Evolutionary conservation across 345 rosid genomes (phyloP), one percentile per base, ranked within the genome.

Genomic region (Citrus maxima): DNA sequence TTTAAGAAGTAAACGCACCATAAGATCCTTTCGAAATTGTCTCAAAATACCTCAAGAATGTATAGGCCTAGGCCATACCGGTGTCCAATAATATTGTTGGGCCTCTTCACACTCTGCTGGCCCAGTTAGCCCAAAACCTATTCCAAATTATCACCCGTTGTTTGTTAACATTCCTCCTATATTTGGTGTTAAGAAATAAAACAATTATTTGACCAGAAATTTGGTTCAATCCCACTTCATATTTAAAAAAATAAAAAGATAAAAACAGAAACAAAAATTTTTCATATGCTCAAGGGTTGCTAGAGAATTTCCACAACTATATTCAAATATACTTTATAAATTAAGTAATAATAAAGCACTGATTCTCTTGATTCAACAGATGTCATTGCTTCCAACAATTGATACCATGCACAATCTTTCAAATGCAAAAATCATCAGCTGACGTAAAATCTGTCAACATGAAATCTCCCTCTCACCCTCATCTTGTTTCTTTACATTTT

Each of bases 391-490:
- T 67, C 54, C 19, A 67, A 24, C 35, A 4, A 7, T 49, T 9
- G 56, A 49, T 27, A 85, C 37, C 84, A 81, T 69, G 77, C 86
- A 87, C 32, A 68, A 18, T 83, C 84, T 68, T 80, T 83, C 42
- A 79, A 79, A n/a, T 21, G 67, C 82, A 85, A 27, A 81, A 81
- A 70, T 54, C 58, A 37, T 79, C 70, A 25, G 68, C 68, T 30
- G 74, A 51, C 54, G 74, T 71, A 27, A 71, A 51, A 51, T 71
- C 62, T 51, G 74, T 71, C 74, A 71, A 66, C 25, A 7, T 19
- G 69, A 60, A 75, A 24, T 46, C 38, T 19, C 78, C 22, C 1
- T 37, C 56, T 25, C 67, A 58, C 62, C 77, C 66, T 59, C 56
- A n/a, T 60, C 67, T 24, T 37, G 21, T 60, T 60, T 38, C 56